Conservation (phyloP, 1,284 basidiomycete species). For the Malassezia globosa region DNA sequence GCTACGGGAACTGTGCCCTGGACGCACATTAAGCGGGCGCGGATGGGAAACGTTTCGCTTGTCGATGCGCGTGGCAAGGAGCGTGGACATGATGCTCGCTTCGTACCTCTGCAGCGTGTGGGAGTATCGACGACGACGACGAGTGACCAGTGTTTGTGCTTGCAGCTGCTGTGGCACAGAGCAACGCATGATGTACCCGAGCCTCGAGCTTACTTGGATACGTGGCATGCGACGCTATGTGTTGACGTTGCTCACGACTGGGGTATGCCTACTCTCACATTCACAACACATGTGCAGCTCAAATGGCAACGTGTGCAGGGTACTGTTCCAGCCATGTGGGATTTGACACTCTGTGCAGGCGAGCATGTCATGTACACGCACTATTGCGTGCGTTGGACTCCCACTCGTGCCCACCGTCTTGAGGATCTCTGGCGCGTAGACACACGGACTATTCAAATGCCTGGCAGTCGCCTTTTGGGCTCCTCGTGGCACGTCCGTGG, state of each 20-base stretch:
- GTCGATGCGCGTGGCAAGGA: background rate
- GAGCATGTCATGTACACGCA: background rate
- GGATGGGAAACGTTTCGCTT: background rate
- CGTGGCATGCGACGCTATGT: background rate
- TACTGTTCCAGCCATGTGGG: background rate
- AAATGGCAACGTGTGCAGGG: background rate
- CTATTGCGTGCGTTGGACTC: background rate
- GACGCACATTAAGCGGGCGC: background rate
- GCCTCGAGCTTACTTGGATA: background rate
- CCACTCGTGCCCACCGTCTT: background rate
- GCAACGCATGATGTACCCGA: background rate
- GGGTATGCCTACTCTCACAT: background rate
- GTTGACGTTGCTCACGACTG: background rate
- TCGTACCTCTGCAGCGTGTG: background rate
- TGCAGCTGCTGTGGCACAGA: background rate
- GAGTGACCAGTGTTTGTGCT: too few species aligned
- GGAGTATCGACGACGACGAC: background rate
- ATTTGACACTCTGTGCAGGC: background rate
- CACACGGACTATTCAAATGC: slow-evolving; percentile 7
- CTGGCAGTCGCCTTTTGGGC: background rate
- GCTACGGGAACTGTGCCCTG: background rate
- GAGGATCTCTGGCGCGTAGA: slow-evolving; percentile 8
- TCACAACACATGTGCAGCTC: background rate
- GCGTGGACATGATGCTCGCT: background rate
- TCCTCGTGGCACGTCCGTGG: slow-evolving; percentile 3